These are phyloP conservation scores for Phenoliferia sp. DNA, from an alignment of 1,284 basidiomycete species.

Conservation along the genomic window DNA sequence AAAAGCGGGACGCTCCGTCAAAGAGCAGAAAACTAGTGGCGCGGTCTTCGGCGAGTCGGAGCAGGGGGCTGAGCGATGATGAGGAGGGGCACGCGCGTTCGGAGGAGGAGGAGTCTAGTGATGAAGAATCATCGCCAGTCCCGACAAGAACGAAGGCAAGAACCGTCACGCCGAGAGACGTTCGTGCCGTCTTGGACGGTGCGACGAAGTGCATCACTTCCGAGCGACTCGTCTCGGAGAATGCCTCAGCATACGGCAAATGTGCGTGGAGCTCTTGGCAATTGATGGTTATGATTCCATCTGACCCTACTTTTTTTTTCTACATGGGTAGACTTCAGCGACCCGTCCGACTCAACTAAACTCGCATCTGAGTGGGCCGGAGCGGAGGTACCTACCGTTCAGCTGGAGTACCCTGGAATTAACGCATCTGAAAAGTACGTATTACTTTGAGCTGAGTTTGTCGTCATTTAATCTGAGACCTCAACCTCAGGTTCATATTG, in stretches of 20 bases:
- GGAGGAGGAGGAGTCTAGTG: neutral
- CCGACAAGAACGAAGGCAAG: neutral
- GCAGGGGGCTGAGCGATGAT: slow-evolving; percentile 3
- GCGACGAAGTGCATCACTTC: slow-evolving; percentile 1
- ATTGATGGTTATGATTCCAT: too few relatives aligned
- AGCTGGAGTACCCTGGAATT: slow-evolving; percentile 44
- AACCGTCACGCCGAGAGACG: slow-evolving; percentile 8
- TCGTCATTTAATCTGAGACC: neutral
- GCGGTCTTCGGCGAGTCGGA: neutral
- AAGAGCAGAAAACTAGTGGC: neutral
- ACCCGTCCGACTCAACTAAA: slow-evolving; percentile 10
- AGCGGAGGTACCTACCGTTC: slow-evolving; percentile 38
- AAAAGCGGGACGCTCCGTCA: neutral
- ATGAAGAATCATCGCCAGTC: slow-evolving; percentile 6
- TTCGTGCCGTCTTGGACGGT: neutral
- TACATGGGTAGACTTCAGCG: slow-evolving; percentile 17
- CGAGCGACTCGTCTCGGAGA: slow-evolving; percentile 13
- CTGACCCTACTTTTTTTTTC: neutral
- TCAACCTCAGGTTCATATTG: slow-evolving; percentile 40
- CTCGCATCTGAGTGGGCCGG: slow-evolving; percentile 20
- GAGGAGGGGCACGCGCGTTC: neutral
- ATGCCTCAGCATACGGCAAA: slow-evolving; percentile 11
- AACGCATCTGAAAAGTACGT: slow-evolving; percentile 41
- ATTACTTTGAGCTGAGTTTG: neutral
- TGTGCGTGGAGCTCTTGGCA: too few relatives aligned